These are phyloP conservation scores for Colletotrichum truncatum DNA, from an alignment of 2,329 filamentous ascomycete genomes.

Conservation along the genomic window DNA sequence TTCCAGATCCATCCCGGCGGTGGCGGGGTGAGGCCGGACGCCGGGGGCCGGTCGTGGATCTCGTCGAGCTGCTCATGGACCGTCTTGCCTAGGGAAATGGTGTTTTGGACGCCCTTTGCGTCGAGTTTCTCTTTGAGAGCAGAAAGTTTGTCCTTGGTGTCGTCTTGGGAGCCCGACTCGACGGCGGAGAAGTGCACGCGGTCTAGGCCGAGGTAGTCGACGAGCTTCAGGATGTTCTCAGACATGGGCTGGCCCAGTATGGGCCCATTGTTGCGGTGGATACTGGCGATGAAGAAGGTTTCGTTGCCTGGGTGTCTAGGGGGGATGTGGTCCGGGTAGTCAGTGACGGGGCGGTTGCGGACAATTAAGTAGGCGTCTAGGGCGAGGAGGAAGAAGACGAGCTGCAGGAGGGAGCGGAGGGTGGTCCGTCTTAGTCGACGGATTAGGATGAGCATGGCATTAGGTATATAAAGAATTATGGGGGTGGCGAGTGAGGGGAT, in stretches of 20 bases:
- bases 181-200: conserved; percentile 71
- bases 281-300: conserved; percentile 70
- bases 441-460: conserved; percentile 11
- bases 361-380: conserved; percentile 4
- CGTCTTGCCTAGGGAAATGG: conserved; percentile 65
- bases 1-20: conserved; percentile 70
- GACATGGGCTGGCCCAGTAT: conserved; percentile 70
- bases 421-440: background rate
- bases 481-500: background rate
- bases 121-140: conserved; percentile 46
- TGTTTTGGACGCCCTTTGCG: conserved; percentile 57
- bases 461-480: background rate
- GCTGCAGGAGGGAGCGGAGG: background rate
- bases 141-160: conserved; percentile 59
- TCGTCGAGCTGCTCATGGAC: conserved; percentile 65
- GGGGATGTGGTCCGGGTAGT: background rate
- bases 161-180: conserved; percentile 75
- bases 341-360: background rate
- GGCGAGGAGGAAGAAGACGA: conserved; percentile 11
- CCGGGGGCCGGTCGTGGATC: conserved; percentile 47
- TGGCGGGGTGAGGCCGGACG: conserved; percentile 43
- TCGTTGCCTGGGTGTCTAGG: conserved; percentile 33
- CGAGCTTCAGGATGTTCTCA: conserved; percentile 63
- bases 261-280: conserved; percentile 71
- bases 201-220: conserved; percentile 42